phyloP scores from a whole-genome alignment of 2,329 filamentous ascomycete genomes.

The Cladophialophora carrionii region DNA sequence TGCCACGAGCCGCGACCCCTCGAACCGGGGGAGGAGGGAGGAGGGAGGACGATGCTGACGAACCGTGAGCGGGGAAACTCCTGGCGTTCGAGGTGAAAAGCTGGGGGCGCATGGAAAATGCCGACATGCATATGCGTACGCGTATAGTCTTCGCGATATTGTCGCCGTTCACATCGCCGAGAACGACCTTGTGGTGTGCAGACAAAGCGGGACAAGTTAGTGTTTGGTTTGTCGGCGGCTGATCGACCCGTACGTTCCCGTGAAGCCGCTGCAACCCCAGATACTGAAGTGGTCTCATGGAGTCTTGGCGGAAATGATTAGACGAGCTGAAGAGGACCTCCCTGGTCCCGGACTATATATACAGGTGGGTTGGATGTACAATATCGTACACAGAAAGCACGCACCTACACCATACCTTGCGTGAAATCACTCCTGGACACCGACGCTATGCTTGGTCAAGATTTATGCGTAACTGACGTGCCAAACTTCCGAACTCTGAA shows the following conservation, averaged over 20 bases:
- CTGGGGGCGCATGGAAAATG: background rate
- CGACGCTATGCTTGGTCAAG: background rate
- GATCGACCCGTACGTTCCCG: background rate
- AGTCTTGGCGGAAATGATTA: background rate
- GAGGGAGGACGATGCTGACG: background rate
- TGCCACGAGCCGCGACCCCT: background rate
- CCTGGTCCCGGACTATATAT: background rate
- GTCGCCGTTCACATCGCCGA: background rate
- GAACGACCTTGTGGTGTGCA: background rate
- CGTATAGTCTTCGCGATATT: background rate
- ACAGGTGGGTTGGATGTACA: background rate
- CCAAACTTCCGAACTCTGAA: conserved; percentile 15
- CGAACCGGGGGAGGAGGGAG: too few relatives aligned
- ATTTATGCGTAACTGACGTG: background rate
- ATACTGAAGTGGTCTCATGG: background rate
- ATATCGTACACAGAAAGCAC: background rate
- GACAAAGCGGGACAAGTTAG: too few relatives aligned
- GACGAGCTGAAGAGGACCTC: background rate
- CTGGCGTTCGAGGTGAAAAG: background rate
- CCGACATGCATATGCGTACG: conserved; percentile 7
- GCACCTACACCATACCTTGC: background rate
- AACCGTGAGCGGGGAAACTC: conserved; percentile 5
- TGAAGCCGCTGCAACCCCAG: background rate
- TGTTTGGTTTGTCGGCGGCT: too few relatives aligned
- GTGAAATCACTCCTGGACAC: background rate